Base-by-base conservation (phyloP, 2,329 filamentous ascomycete species). In the Colletotrichum sp. region DNA sequence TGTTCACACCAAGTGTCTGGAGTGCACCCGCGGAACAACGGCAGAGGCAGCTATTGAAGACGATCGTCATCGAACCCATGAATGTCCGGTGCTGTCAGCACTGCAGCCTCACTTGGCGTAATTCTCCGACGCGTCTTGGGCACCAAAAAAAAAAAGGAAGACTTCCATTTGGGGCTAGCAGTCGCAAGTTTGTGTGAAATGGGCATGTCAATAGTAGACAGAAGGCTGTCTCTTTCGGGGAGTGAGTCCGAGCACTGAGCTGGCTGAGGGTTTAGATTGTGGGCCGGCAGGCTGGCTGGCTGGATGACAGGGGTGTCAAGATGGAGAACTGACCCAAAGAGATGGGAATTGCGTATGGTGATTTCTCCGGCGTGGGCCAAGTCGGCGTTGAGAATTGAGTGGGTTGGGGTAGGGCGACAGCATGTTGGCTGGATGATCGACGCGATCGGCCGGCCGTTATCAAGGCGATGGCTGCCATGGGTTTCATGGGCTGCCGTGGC, bases 401-500 rank as follows among this genome's bases (percentile, higher is more conserved):
- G 24, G 63, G 34, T 26, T 44, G 49, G 64, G 52, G 57, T 75
- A 64, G 36, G 72, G 66, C 66, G 60, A 65, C 71, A 71, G 75
- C 13, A 26, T 66, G 66, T 52, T 70, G 75, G 75, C 55, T 70
- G 21, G 55, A 76, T 21, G 72, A 77, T 77, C 75, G 71, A 77
- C 71, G 72, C 57, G 62, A 77, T 75, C 75, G 71, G 70, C 71
- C 71, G 62, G 57, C 75, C 75, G 72, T 70, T 75, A 63, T 73
- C 62, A 71, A 66, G 52, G 39, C 52, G 63, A 59, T 76, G 44
- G 52, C 66, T 70, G 71, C 49, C 26, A 30, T 55, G 71, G 70
- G 70, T 73, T 65, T 57, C 63, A 57, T 59, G 26, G 49, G 71
- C 70, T 66, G 65, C 49, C 15, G 70, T 65, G 57, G 39, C 18